A percentile compares a stretch with the other conserved stretches of the same genome.
Conservation (phyloP, 768 basidiomycete genomes). For the Mycena olivaceomarginata region DNA sequence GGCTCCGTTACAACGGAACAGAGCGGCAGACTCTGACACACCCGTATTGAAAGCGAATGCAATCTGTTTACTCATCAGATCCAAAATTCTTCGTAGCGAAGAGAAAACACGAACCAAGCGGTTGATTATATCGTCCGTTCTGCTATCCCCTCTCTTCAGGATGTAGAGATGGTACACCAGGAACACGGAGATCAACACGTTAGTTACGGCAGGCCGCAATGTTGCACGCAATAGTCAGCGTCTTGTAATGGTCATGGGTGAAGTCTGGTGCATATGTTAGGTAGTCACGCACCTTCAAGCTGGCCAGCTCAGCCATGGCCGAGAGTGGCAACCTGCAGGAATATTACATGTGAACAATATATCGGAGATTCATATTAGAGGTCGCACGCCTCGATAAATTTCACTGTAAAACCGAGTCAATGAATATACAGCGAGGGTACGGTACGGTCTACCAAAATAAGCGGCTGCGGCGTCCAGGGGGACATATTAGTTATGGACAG, state of each 20-base stretch:
- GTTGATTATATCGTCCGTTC: constrained; percentile 39
- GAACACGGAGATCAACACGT: constrained; percentile 32
- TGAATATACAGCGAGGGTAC: neutral
- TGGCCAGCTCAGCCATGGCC: neutral
- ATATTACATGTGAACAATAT: neutral
- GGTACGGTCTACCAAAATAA: neutral
- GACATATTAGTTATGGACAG: neutral
- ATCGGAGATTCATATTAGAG: neutral
- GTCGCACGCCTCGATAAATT: neutral
- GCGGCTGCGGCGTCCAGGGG: neutral
- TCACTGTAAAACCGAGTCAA: neutral
- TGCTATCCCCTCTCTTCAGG: constrained; percentile 29
- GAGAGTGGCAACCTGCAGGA: neutral
- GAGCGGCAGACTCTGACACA: neutral
- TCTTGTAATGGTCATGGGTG: constrained; percentile 1
- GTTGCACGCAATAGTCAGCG: constrained; percentile 36
- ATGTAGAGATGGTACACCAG: constrained; percentile 15
- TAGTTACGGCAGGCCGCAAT: constrained; percentile 36
- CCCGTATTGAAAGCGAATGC: neutral
- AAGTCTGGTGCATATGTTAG: neutral
- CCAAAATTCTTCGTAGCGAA: neutral
- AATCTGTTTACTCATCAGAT: neutral
- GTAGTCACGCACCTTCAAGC: constrained; percentile 9
- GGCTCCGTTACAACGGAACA: neutral
- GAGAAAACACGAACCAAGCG: constrained; percentile 23